Base-by-base conservation (phyloP, 1,139 yeast genomes). In the Saccharomyces hybrid region DNA sequence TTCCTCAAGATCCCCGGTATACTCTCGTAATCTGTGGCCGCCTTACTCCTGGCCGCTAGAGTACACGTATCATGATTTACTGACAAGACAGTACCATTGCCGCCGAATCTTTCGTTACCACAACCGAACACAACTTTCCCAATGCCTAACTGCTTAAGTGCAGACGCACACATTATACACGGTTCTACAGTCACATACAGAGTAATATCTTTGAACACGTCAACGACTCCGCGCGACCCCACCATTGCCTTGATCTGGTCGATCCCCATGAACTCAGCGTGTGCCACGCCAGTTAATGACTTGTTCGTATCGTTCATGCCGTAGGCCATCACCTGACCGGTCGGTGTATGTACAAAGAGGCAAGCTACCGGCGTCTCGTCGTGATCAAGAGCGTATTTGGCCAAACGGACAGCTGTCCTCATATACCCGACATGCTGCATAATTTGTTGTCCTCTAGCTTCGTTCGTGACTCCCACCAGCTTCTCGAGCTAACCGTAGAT, bases 151-250 rank as follows among this genome's bases (percentile, higher is more conserved):
- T 93, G 99, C 55, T 93, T 79, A 52, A 93, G 72, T 2, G 96
- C 93, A 29, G 95, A 84, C 0, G 97, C 98, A 74, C 99, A 93
- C 99, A 93, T 93, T 9, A 95, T 86, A 69, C 99, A 93, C 0
- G 99, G 99, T 70, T 93, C 99, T 1, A 93, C 98, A 0, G 98
- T 89, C 26, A 93, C 99, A 70, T 90, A 93, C 19, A 93, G 75
- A 34, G 82, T 82, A 57, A 81, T 68, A 60, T 79, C 76, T 52
- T 72, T 64, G 71, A 89, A 74, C 13, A 82, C 62, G 11, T 62
- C 56, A 1, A 28, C 27, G 41, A 54, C 42, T 38, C 44, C 44
- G 6, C 44, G 44, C 2, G 44, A 38, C n/a, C 19, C 16, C 6
- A 32, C 64, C 62, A 26, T 54, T 6, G 52, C 47, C 13, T 63